Percentiles rank a stretch among this genome's conserved stretches.
Conservation (phyloP, 1,284 basidiomycete genomes). For the Puccinia horiana region DNA sequence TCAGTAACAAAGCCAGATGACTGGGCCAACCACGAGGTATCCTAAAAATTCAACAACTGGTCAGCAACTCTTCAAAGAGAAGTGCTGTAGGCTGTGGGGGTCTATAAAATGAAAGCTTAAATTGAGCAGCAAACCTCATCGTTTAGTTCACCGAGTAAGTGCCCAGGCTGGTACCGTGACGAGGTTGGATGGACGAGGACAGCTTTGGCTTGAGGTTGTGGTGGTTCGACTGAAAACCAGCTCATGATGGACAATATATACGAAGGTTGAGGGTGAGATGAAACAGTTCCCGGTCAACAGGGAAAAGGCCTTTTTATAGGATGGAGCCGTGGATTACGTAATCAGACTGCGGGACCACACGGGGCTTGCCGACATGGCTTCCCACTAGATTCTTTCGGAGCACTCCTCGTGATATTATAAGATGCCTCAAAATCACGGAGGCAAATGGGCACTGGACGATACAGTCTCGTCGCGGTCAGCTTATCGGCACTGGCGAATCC, state of each 20-base stretch:
- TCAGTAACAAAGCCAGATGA: conserved; percentile 81
- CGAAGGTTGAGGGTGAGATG: too few species aligned
- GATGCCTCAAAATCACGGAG: too few species aligned
- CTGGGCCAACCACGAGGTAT: conserved; percentile 80
- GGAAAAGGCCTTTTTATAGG: too few species aligned
- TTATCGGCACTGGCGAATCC: too few species aligned
- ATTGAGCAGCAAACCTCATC: conserved; percentile 24
- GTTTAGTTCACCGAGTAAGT: conserved; percentile 25
- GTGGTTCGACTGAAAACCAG: conserved; percentile 48
- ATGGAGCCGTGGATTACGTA: too few species aligned
- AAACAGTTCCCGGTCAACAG: too few species aligned
- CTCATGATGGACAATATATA: conserved; percentile 5
- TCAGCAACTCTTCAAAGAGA: neutral
- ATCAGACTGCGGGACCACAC: too few species aligned
- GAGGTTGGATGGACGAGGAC: conserved; percentile 49
- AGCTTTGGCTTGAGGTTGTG: neutral
- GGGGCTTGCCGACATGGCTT: too few species aligned
- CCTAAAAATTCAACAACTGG: conserved; percentile 56
- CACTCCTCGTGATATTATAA: too few species aligned
- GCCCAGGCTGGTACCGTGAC: conserved; percentile 23
- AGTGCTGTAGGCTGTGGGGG: neutral
- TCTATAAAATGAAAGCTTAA: conserved; percentile 44
- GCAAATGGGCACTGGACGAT: too few species aligned
- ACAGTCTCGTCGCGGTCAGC: too few species aligned
- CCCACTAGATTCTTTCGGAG: too few species aligned